A percentile compares a stretch with the other conserved stretches of the same genome.
phyloP scores from a whole-genome alignment of 1,284 basidiomycete genomes.

The Thelephora terrestris region DNA sequence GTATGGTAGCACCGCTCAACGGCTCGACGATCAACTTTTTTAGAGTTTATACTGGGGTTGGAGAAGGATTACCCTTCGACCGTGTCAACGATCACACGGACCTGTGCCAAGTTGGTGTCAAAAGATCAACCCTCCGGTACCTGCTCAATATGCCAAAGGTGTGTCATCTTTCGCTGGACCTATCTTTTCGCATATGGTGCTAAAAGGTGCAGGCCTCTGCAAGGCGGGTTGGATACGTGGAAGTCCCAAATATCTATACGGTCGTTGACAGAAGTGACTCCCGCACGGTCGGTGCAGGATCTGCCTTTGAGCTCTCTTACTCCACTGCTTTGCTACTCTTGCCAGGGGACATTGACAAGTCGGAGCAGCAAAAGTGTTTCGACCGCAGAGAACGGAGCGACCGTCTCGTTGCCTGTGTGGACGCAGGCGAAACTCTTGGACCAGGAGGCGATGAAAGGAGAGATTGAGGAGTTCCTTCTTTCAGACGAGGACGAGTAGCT shows the following conservation, averaged over 20 bases:
- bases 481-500: constrained; percentile 3
- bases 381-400: constrained; percentile 6
- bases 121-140: constrained; percentile 40
- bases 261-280: constrained; percentile 25
- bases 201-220: constrained; percentile 45
- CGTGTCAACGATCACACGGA: constrained; percentile 79
- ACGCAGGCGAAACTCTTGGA: constrained; percentile 12
- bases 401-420: constrained; percentile 28
- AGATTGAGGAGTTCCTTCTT: constrained; percentile 28
- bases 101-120: constrained; percentile 74
- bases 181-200: constrained; percentile 2
- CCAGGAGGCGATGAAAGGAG: constrained; percentile 19
- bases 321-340: constrained; percentile 59
- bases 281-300: constrained; percentile 7
- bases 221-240: constrained; percentile 62
- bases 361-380: constrained; percentile 35
- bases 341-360: constrained; percentile 63
- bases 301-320: constrained; percentile 29
- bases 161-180: constrained; percentile 16
- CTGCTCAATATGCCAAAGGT: constrained; percentile 73
- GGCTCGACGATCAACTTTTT: no score
- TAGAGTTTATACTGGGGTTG: constrained; percentile 76
- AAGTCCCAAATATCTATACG: constrained; percentile 65
- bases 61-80: constrained; percentile 84
- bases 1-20: no score